A percentile compares a stretch with the other conserved stretches of the same genome.
Evolutionary conservation across 805 yeast species (phyloP).

Genomic region (Pichia thaimueangensis): DNA sequence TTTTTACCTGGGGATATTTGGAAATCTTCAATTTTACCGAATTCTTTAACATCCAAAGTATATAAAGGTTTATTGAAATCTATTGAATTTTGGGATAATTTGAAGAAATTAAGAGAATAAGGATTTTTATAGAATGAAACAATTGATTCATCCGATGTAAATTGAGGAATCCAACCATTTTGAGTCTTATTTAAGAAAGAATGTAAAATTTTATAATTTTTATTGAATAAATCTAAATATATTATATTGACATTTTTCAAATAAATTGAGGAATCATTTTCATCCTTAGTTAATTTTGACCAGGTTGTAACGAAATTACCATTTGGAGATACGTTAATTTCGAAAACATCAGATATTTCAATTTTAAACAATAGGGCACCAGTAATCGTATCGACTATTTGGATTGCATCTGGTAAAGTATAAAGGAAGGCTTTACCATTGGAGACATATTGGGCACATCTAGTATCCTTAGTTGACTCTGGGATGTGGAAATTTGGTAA

Average conservation of each 20-base stretch:
- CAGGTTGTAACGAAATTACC: conserved; percentile 81
- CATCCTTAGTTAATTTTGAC: conserved; percentile 71
- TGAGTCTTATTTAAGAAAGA: conserved; percentile 75
- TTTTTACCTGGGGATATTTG: conserved; percentile 80
- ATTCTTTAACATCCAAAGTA: conserved; percentile 50
- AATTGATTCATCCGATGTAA: conserved; percentile 70
- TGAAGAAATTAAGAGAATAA: conserved; percentile 65
- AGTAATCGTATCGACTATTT: conserved; percentile 48
- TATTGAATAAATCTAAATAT: conserved; percentile 36
- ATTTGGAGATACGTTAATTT: conserved; percentile 80
- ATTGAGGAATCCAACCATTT: conserved; percentile 90
- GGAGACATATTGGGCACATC: conserved; percentile 60
- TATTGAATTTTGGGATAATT: conserved; percentile 30
- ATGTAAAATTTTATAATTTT: conserved; percentile 24
- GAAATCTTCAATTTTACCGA: conserved; percentile 43
- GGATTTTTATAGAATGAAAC: conserved; percentile 48
- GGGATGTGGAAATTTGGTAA: conserved; percentile 29
- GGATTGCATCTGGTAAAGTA: conserved; percentile 58
- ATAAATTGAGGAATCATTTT: conserved; percentile 67
- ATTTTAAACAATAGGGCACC: conserved; percentile 43
- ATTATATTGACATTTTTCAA: conserved; percentile 76
- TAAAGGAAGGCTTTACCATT: conserved; percentile 66
- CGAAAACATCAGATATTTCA: conserved; percentile 63
- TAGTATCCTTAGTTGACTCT: conserved; percentile 36
- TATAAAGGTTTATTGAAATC: conserved; percentile 49